Percentiles rank a stretch among this genome's conserved stretches.
Evolutionary conservation across 2,329 filamentous ascomycete genomes (phyloP).

Genomic region (Penicillium sp.): DNA sequence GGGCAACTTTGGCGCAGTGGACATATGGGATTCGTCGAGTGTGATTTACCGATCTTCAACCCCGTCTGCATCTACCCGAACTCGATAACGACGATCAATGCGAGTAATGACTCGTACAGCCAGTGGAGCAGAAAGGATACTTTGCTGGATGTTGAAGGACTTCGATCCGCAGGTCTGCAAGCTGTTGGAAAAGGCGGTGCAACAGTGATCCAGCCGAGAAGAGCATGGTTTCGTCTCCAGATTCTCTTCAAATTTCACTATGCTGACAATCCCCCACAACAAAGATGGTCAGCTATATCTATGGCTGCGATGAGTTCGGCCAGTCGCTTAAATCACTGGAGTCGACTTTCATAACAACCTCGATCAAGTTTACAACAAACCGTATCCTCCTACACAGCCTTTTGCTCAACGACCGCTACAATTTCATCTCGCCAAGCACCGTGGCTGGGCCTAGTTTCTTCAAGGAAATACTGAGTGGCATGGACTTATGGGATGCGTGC

Average conservation of each 20-base stretch:
- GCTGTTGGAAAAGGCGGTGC: conserved; percentile 40
- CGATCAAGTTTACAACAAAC: conserved; percentile 52
- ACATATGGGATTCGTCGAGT: conserved; percentile 47
- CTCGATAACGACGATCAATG: conserved; percentile 36
- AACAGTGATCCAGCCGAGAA: conserved; percentile 15
- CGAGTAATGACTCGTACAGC: conserved; percentile 36
- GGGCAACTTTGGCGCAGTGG: conserved; percentile 39
- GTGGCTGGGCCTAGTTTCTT: conserved; percentile 46
- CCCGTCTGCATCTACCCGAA: conserved; percentile 55
- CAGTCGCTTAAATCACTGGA: conserved; percentile 41
- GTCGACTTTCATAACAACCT: conserved; percentile 46
- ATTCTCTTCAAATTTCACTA: too few relatives aligned
- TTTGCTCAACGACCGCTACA: conserved; percentile 44
- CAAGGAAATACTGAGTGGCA: conserved; percentile 46
- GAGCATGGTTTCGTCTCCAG: conserved; percentile 12
- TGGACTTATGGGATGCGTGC: conserved; percentile 61
- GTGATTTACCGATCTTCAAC: conserved; percentile 51
- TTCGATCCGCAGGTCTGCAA: conserved; percentile 46
- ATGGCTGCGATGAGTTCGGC: conserved; percentile 59
- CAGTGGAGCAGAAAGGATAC: conserved; percentile 26
- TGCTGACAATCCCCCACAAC: conserved; percentile 16
- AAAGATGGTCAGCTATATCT: conserved; percentile 50
- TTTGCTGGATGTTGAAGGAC: conserved; percentile 31
- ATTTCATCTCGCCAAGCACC: conserved; percentile 46
- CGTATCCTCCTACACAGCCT: conserved; percentile 51